Evolutionary conservation across 495 filamentous ascomycete genomes (phyloP), one percentile per base, ranked within the genome.

Genomic region (Penicillium goetzii): DNA sequence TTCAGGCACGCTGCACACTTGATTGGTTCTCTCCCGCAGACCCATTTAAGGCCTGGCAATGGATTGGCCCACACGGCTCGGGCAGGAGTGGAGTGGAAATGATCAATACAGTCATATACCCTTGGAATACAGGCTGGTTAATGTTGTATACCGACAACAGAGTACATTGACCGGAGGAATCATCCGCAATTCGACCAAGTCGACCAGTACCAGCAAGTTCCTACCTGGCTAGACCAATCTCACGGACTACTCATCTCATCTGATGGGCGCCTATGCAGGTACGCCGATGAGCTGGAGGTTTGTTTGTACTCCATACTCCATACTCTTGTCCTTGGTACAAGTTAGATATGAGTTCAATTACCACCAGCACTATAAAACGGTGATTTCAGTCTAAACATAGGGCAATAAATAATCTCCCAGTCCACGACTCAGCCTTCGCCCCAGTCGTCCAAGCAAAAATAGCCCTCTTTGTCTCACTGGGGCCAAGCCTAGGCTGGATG

Each of bases 11-110:
- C 7, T n/a, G 3, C 14, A 30, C 0, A 1, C 41, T 3, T 61
- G 6, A 70, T 70, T 72, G 67, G 66, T 3, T 19, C 10, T 1
- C 9, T 8, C 9, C 6, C 30, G 11, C 14, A 51, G 45, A 60
- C 41, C 62, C 61, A 43, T 15, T 26, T 17, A 12, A 47, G 38
- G 61, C 43, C 58, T 28, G 61, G 36, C 23, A 61, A 33, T 32
- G 67, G 68, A 66, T 68, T 71, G 68, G 68, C 66, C 68, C 68
- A 53, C 66, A 69, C 68, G 70, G 72, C 34, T 69, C 72, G 66
- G 68, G 43, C 57, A 66, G 43, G 58, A 64, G 72, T 68, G 72
- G 70, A 43, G 55, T 40, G 45, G 58, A 36, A 40, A 52, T 32
- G 8, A 49, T 40, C n/a, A 14, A 28, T 19, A 56, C 54, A 2